These are phyloP conservation scores for Hyphopichia homilentoma DNA, from an alignment of 805 yeast species.

Conservation along the genomic window DNA sequence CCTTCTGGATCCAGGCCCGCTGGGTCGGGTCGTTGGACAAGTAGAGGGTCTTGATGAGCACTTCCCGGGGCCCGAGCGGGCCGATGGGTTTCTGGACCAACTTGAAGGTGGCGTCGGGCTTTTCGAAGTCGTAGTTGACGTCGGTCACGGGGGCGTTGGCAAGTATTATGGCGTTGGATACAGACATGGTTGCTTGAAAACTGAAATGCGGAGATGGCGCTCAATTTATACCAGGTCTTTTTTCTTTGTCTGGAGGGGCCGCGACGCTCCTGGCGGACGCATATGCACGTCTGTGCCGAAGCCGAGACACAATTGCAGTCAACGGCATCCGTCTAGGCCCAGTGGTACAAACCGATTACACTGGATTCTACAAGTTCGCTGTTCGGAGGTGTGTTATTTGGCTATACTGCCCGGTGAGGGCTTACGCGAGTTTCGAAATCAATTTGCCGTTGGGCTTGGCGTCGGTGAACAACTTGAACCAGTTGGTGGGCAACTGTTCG, in stretches of 20 bases:
- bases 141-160: conserved; percentile 17
- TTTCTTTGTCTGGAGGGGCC: too few relatives aligned
- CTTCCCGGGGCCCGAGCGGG: conserved; percentile 19
- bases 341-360: too few relatives aligned
- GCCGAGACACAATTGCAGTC: too few relatives aligned
- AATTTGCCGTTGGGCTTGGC: conserved; percentile 48
- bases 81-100: conserved; percentile 11
- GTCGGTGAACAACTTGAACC: conserved; percentile 45
- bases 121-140: conserved; percentile 15
- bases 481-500: conserved; percentile 40
- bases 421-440: conserved; percentile 39
- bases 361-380: too few relatives aligned
- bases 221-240: too few relatives aligned
- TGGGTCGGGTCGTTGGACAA: conserved; percentile 36
- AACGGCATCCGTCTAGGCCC: too few relatives aligned
- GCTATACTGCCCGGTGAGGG: too few relatives aligned
- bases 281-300: too few relatives aligned
- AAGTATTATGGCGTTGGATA: conserved; percentile 7
- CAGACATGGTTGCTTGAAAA: neutral
- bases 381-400: too few relatives aligned
- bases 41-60: conserved; percentile 22
- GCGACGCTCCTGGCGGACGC: too few relatives aligned
- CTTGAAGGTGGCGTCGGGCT: conserved; percentile 29
- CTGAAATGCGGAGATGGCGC: too few relatives aligned
- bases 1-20: conserved; percentile 34